Conservation (phyloP, 1,284 basidiomycete genomes). For the Apiotrichum laibachii region DNA sequence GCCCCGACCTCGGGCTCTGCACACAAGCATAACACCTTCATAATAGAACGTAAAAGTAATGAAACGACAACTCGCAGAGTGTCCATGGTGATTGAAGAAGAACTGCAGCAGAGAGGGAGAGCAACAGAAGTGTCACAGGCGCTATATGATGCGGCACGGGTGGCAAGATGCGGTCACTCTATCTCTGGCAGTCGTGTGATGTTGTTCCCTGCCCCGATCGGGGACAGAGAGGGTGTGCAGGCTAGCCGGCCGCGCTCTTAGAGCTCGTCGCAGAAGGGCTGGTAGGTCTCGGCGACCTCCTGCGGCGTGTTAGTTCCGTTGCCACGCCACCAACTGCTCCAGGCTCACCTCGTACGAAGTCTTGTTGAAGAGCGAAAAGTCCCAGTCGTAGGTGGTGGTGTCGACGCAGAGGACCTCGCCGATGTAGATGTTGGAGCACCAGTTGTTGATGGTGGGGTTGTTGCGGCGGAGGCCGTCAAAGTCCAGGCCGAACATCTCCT, state of each 20-base stretch:
- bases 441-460: constrained; percentile 51
- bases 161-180: neutral
- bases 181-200: neutral
- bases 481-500: constrained; percentile 44
- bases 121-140: neutral
- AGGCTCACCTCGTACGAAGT: constrained; percentile 32
- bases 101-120: neutral
- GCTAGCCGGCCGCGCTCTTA: neutral
- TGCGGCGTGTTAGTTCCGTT: constrained; percentile 12
- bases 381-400: constrained; percentile 37
- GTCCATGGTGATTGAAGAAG: constrained; percentile 8
- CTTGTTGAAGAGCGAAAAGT: too few relatives aligned
- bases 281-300: constrained; percentile 44
- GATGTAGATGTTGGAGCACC: constrained; percentile 52
- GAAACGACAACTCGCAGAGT: constrained; percentile 16
- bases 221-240: neutral
- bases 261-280: constrained; percentile 33
- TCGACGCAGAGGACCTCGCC: constrained; percentile 53
- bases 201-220: too few relatives aligned
- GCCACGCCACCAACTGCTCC: neutral
- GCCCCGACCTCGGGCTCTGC: neutral
- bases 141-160: neutral
- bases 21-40: constrained; percentile 5
- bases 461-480: constrained; percentile 48
- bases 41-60: constrained; percentile 1